Evolutionary conservation across 768 basidiomycete genomes (phyloP), one percentile per base, ranked within the genome.

Genomic region (Phlebiopsis flavidoalba): DNA sequence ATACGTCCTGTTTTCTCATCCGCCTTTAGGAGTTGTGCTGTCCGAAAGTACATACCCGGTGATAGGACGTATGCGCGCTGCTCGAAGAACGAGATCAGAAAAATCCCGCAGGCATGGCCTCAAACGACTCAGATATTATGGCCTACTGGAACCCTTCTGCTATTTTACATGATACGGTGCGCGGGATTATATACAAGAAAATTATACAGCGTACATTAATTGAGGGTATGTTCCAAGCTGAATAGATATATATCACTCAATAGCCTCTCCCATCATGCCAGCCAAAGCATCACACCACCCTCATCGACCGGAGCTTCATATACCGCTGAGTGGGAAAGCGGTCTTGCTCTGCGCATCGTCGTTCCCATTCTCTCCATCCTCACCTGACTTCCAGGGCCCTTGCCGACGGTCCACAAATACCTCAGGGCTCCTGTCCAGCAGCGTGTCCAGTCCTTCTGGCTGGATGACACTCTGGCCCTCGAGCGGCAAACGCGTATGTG

Each of bases 401-500:
- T 82, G 80, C 7, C 83, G 81, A 59, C 92, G 80, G 49, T 83
- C 85, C 21, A 75, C 75, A 64, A 91, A 93, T 53, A 93, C 91
- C 40, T 84, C 83, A 0, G 83, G 83, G 36, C 86, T 78, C 33
- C 95, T 80, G 66, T 97, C 95, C 37, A 98, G 77, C 54, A 98
- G 77, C 69, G 84, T 78, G 22, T 88, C 85, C 37, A 99, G 66
- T 97, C 93, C 45, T 80, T 81, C 56, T 97, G 91, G 63, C 86
- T 88, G 66, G n/a, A 99, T 79, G 53, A 98, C 85, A 36, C 83
- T 83, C 49, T 79, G 76, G 70, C 87, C 87, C 40, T 85, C 88
- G 64, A 82, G 83, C 22, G 81, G n/a, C n/a, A 84, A 11, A 98
- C 87, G 56, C 92, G 84, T 60, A 98, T 92, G 70, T 94, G 87